Percentiles rank a stretch among this genome's conserved stretches.
Conservation (phyloP, 2,329 filamentous ascomycete genomes). For the Nemania bipapillata region DNA sequence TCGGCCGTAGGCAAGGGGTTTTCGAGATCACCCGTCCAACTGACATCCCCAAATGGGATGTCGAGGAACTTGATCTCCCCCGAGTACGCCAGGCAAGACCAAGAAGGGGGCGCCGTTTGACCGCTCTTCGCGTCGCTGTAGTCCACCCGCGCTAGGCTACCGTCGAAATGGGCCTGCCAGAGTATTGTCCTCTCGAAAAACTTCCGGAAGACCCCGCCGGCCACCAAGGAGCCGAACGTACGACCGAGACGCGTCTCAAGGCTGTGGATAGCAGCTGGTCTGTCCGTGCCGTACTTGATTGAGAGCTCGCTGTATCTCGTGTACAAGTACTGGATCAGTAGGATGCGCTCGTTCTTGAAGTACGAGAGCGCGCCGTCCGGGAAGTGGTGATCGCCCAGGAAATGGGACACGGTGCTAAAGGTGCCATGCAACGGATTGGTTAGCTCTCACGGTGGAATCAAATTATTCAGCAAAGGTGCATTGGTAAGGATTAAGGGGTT, state of each 20-base stretch:
- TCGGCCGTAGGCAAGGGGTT: background rate
- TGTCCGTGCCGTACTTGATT: too few species aligned
- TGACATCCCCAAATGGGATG: constrained; percentile 12
- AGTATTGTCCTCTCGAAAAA: constrained; percentile 6
- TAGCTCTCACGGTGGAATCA: background rate
- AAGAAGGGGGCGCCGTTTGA: background rate
- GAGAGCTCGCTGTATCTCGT: constrained; percentile 8
- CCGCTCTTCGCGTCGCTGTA: too few species aligned
- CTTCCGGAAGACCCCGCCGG: constrained; percentile 7
- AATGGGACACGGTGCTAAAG: background rate
- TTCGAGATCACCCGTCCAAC: constrained; percentile 4
- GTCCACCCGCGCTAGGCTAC: background rate
- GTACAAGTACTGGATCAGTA: constrained; percentile 3
- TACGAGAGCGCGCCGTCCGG: background rate
- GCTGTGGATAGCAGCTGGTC: background rate
- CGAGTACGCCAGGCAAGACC: constrained; percentile 18
- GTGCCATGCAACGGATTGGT: too few species aligned
- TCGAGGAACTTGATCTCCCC: constrained; percentile 6
- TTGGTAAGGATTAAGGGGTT: background rate
- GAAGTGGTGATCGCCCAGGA: constrained; percentile 16
- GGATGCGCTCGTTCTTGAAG: constrained; percentile 15
- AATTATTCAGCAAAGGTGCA: background rate
- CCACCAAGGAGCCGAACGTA: background rate
- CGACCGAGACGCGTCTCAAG: too few species aligned
- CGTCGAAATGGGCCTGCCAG: constrained; percentile 12